Conservation (phyloP, 257 asterid genomes). For the Gentiana dahurica region DNA sequence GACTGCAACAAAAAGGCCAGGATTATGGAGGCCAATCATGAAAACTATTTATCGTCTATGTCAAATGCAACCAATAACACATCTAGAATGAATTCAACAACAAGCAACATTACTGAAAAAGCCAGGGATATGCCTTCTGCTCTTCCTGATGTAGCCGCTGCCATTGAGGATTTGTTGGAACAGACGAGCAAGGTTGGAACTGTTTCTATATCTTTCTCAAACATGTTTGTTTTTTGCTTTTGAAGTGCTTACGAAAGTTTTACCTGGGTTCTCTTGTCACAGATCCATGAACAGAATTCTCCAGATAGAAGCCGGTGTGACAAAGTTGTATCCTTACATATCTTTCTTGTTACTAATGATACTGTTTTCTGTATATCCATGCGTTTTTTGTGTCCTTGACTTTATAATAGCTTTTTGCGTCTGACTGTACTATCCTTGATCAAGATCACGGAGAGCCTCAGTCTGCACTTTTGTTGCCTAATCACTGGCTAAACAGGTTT, state of each 20-base stretch:
- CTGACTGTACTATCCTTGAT: constrained; percentile 51
- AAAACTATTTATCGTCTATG: constrained; percentile 15
- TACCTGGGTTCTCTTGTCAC: constrained; percentile 18
- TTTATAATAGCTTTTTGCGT: constrained; percentile 42
- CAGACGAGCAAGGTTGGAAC: constrained; percentile 75
- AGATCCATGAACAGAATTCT: constrained; percentile 72
- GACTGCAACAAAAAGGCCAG: constrained; percentile 46
- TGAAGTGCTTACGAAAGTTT: constrained; percentile 5
- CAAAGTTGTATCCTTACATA: constrained; percentile 53
- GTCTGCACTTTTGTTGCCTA: constrained; percentile 43
- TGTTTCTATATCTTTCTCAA: constrained; percentile 6
- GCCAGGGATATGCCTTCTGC: constrained; percentile 27
- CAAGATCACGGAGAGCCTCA: constrained; percentile 42
- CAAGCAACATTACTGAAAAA: constrained; percentile 25
- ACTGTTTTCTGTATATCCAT: constrained; percentile 1
- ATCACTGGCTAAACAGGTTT: constrained; percentile 71
- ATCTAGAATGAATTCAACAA: constrained; percentile 18
- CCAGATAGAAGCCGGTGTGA: constrained; percentile 46
- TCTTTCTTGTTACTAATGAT: background rate
- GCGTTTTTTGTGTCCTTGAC: constrained; percentile 31
- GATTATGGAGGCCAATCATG: constrained; percentile 24
- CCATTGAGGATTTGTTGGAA: constrained; percentile 82
- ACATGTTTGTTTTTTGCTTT: background rate
- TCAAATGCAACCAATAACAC: constrained; percentile 13
- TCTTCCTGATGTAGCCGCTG: constrained; percentile 87